A percentile compares a stretch with the other conserved stretches of the same genome.
Conservation (phyloP, 371 early-diverging fungal genomes). For the Fennellomyces sp. region DNA sequence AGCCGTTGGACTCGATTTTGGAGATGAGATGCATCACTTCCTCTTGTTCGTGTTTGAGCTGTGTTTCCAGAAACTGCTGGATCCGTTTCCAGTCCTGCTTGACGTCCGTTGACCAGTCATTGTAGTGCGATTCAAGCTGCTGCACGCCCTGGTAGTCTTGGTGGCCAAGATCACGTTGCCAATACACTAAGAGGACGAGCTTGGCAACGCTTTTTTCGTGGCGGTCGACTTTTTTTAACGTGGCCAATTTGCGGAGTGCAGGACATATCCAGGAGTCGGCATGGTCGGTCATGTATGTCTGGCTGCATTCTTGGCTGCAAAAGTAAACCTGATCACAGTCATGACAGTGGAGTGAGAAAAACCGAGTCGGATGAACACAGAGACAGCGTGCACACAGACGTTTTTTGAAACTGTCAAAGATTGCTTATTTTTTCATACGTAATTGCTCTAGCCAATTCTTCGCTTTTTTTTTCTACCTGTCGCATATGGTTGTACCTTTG, state of each 20-base stretch:
- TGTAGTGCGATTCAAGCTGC: conserved; percentile 49
- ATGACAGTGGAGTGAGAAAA: conserved; percentile 40
- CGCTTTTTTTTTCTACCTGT: conserved; percentile 24
- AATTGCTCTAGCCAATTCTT: neutral
- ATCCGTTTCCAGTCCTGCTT: conserved; percentile 40
- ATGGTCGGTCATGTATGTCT: conserved; percentile 16
- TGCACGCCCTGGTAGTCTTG: conserved; percentile 1
- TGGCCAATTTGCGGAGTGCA: conserved; percentile 45
- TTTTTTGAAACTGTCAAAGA: conserved; percentile 49
- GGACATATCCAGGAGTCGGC: conserved; percentile 28
- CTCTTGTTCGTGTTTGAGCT: neutral
- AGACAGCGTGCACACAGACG: conserved; percentile 53
- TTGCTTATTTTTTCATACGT: conserved; percentile 18
- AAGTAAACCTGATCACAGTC: conserved; percentile 55
- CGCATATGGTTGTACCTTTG: conserved; percentile 29
- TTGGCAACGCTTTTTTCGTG: conserved; percentile 52
- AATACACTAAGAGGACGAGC: conserved; percentile 23
- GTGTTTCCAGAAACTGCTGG: conserved; percentile 30
- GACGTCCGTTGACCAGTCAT: conserved; percentile 40
- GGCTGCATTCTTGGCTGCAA: conserved; percentile 42
- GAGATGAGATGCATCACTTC: conserved; percentile 46
- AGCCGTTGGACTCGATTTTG: conserved; percentile 56
- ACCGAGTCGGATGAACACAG: conserved; percentile 33
- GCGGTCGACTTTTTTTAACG: conserved; percentile 37
- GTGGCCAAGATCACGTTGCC: conserved; percentile 19